Conservation (phyloP, 139 green algal species). For the Picochlorum sp. region DNA sequence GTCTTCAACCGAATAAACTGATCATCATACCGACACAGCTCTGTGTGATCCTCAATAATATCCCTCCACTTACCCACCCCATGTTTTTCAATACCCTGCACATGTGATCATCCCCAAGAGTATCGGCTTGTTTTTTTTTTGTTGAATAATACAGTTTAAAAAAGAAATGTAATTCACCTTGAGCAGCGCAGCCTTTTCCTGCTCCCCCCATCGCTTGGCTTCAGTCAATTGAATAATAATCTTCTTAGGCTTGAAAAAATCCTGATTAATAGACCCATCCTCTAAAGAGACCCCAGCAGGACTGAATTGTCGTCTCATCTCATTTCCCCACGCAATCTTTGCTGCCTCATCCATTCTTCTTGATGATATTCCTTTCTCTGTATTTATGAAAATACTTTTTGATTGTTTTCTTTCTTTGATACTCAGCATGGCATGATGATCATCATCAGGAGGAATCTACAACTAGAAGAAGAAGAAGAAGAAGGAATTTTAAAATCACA, state of each 20-base stretch:
- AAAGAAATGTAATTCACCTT: constrained; percentile 19
- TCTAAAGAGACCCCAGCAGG: constrained; percentile 49
- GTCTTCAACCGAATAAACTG: constrained; percentile 51
- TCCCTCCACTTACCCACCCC: constrained; percentile 62
- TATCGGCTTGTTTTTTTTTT: too few species aligned
- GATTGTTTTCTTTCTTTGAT: too few species aligned
- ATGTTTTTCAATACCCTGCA: constrained; percentile 54
- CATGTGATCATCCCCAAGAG: neutral
- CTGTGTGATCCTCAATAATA: constrained; percentile 37
- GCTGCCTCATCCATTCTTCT: neutral
- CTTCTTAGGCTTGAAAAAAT: constrained; percentile 68
- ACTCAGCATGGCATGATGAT: too few species aligned
- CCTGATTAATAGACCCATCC: constrained; percentile 64
- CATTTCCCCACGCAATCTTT: constrained; percentile 36
- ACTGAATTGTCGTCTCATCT: constrained; percentile 52
- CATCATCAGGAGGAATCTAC: too few species aligned
- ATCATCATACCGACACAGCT: constrained; percentile 31
- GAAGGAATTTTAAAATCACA: too few species aligned
- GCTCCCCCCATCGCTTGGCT: constrained; percentile 52
- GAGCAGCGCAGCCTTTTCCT: constrained; percentile 47
- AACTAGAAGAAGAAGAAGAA: too few species aligned
- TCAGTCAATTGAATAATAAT: constrained; percentile 38
- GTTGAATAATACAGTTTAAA: too few species aligned
- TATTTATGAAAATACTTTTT: too few species aligned
- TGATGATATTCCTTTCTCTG: too few species aligned